A percentile compares a stretch with the other conserved stretches of the same genome.
phyloP scores from a whole-genome alignment of 192 early-diverging fungal species.

The Hyaloraphidium curvatum region DNA sequence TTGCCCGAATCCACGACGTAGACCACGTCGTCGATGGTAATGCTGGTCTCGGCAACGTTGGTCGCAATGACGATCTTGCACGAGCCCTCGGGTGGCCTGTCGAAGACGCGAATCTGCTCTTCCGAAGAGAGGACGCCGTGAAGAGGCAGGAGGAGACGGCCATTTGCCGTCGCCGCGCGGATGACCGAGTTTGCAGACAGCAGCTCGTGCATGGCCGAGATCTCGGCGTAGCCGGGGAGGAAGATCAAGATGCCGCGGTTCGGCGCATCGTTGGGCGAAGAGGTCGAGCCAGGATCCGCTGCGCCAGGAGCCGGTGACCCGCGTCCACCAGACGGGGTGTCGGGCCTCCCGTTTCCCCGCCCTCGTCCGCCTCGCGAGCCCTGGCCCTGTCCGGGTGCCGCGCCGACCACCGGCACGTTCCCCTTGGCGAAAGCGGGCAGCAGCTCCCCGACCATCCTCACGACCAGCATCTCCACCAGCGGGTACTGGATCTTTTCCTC shows the following conservation, averaged over 20 bases:
- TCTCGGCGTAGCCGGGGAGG: conserved; percentile 18
- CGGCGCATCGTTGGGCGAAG: not conserved
- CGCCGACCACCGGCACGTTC: conserved; percentile 7
- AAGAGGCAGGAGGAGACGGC: conserved; percentile 5
- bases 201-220: conserved; percentile 8
- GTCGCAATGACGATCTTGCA: conserved; percentile 5
- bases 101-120: conserved; percentile 4
- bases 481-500: conserved; percentile 26
- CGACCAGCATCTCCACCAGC: conserved; percentile 19
- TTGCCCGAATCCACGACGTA: conserved; percentile 6
- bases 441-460: conserved; percentile 13
- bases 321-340: too few species aligned
- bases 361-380: too few species aligned
- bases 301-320: too few species aligned
- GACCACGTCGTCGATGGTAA: conserved; percentile 2
- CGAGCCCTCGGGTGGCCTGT: not conserved
- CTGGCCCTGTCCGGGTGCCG: too few species aligned
- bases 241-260: conserved; percentile 20
- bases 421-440: conserved; percentile 3
- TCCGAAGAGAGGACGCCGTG: conserved; percentile 2
- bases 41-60: conserved; percentile 7
- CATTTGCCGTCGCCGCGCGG: conserved; percentile 12
- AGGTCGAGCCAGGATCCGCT: not conserved
- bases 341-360: too few species aligned
- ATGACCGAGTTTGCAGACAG: conserved; percentile 8